Base-by-base conservation (phyloP, 73 alveolate species). In the Paramecium pentaurelia region DNA sequence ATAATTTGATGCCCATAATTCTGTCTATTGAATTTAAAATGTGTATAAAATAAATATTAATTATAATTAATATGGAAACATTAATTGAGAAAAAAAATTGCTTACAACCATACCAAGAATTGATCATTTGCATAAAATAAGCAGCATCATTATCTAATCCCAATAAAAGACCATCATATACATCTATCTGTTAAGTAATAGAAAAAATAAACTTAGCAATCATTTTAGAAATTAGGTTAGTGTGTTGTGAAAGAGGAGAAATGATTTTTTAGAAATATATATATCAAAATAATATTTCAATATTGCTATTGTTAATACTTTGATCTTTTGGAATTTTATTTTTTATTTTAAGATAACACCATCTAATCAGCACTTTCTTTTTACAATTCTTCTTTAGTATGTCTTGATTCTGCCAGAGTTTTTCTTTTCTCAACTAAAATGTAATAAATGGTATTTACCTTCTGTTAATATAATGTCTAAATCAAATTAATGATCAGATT, bases 381-480 rank as follows among this genome's bases (percentile, higher is more conserved):
- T 25, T 45, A 34, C 10, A 80, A 45, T 80, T 80, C 91, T 36
- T 80, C 91, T 80, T 64, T 42, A 5, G 91, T 80, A 42, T 32
- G 58, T 80, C 91, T 80, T 4, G 91, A 80, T 80, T 80, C 91
- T 8, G 91, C 91, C 14, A 80, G 8, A 4, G 58, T 80, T 27
- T 80, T 80, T 47, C 27, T 49, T 36, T 80, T 80, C 45, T 49
- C 91, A 45, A 80, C 91, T 80, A 49, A 3, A 54, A 32, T 8
- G 25, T 45, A 20, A 27, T 18, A 45, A 45, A 11, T 45, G 4
- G 6, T 25, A 25, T 14, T 45, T 80, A 80, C 91, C 91, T 10
- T 80, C 91, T 14, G 71, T 27, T 14, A 80, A 80, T 30, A 80
- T 80, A 12, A 20, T 27, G 22, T 80, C 91, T 45, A 80, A 49